phyloP scores from a whole-genome alignment of 257 asterid species.

The Salvia splendens region DNA sequence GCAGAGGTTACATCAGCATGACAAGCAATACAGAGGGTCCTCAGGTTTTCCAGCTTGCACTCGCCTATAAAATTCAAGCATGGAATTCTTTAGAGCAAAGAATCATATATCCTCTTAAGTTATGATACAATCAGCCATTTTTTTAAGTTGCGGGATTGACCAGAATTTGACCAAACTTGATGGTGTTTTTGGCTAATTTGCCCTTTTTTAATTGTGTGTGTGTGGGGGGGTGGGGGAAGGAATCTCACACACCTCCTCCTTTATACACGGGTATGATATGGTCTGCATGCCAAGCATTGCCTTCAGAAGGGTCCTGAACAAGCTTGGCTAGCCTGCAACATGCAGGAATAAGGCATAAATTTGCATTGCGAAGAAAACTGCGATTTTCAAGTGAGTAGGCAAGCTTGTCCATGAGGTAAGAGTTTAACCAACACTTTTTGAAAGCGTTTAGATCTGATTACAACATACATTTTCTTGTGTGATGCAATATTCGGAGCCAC shows the following conservation, averaged over 20 bases:
- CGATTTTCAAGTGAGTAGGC: neutral
- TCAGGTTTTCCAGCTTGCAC: slow-evolving; percentile 91
- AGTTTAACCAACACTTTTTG: slow-evolving; percentile 10
- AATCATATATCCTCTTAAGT: too few relatives aligned
- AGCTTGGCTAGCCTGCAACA: slow-evolving; percentile 70
- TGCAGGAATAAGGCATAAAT: neutral
- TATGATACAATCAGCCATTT: too few relatives aligned
- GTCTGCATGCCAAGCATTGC: slow-evolving; percentile 99
- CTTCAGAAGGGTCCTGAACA: slow-evolving; percentile 72
- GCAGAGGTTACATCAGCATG: slow-evolving; percentile 84
- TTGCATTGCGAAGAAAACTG: slow-evolving; percentile 8
- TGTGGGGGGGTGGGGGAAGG: neutral
- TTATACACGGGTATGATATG: slow-evolving; percentile 84
- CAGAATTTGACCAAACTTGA: too few relatives aligned
- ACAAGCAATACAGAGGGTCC: slow-evolving; percentile 97
- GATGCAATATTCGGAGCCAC: slow-evolving; percentile 72
- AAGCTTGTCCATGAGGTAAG: neutral
- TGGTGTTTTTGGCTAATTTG: too few relatives aligned
- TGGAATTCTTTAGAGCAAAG: slow-evolving; percentile 15
- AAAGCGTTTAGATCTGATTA: slow-evolving; percentile 17
- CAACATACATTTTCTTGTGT: slow-evolving; percentile 53
- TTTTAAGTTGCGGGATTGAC: too few relatives aligned
- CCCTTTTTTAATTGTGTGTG: too few relatives aligned
- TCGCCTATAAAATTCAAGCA: slow-evolving; percentile 63
- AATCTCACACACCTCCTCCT: slow-evolving; percentile 76